Base-by-base conservation (phyloP, 805 yeast species). In the Danielia reshetovae region DNA sequence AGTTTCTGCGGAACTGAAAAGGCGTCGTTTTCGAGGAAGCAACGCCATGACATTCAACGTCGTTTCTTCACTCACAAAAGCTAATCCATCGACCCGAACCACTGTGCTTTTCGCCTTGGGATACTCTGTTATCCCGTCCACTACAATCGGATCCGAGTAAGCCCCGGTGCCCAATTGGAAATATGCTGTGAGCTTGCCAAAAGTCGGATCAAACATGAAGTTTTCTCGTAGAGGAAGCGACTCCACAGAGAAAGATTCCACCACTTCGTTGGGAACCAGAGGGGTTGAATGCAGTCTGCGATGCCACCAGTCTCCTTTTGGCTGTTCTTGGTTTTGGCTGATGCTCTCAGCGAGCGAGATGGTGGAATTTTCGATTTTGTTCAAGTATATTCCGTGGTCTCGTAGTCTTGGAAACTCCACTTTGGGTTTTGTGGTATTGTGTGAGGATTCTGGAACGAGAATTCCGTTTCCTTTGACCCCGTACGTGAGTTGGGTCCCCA, bases 401-500 rank as follows among this genome's bases (percentile, higher is more conserved):
- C 29, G 34, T 18, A 34, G 37, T 14, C 50, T 37, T 14, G 48
- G 45, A 24, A 34, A 46, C 18, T 12, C 21, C 12, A 46, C 38
- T 12, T 18, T 16, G 16, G 38, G 32, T 2, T 2, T 13, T n/a
- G 10, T 18, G 4, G 10, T 18, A n/a, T 22, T 11, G 16, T 17
- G 18, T 24, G 18, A 14, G 2, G 7, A 14, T 9, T 17, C 28
- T 4, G 40, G 34, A 10, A 26, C 28, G 14, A 39, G 29, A 13
- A 41, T 18, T 13, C 43, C 46, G 33, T 36, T 28, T 11, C 50
- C 50, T 9, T 14, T 24, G 18, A 46, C 38, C 15, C 50, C 50
- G 27, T 46, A 46, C 9, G 50, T 42, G 30, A 46, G 42, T 35
- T 42, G 50, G 26, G 41, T 29, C 27, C 50, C 50, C 30, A 40